Conservation (phyloP, 2,329 filamentous ascomycete species). For the Hirsutella rhossiliensis region DNA sequence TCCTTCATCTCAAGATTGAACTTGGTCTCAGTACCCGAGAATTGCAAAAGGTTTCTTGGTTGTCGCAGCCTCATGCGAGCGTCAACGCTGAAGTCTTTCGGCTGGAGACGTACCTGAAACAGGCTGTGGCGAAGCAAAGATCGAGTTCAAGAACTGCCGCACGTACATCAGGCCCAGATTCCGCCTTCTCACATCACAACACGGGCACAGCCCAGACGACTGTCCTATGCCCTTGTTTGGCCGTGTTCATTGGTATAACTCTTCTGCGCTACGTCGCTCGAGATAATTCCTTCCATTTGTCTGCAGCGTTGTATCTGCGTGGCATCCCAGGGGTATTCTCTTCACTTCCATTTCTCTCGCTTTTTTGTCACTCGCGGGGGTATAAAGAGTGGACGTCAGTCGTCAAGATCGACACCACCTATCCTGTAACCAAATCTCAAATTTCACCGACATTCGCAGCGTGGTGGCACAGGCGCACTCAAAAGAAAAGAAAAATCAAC, state of each 20-base stretch:
- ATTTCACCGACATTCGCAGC: slow-evolving; percentile 5
- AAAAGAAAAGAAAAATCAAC: slow-evolving; percentile 7
- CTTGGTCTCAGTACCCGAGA: too few species aligned
- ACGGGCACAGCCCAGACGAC: background rate
- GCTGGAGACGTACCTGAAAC: too few species aligned
- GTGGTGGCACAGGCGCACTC: slow-evolving; percentile 1
- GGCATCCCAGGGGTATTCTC: slow-evolving; percentile 21
- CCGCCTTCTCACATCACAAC: background rate
- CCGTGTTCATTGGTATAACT: background rate
- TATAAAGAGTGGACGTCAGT: slow-evolving; percentile 22
- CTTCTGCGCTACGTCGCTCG: background rate
- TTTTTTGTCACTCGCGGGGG: slow-evolving; percentile 19
- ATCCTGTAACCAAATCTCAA: slow-evolving; percentile 7
- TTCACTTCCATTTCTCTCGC: slow-evolving; percentile 16
- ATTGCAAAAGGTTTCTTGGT: too few species aligned
- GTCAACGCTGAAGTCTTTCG: too few species aligned
- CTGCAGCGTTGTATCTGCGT: slow-evolving; percentile 12
- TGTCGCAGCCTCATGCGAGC: too few species aligned
- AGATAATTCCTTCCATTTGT: background rate
- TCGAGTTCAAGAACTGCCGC: too few species aligned
- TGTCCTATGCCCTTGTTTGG: background rate
- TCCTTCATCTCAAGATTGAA: too few species aligned
- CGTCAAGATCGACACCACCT: slow-evolving; percentile 18
- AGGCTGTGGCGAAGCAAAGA: too few species aligned
- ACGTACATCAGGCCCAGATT: too few species aligned